A percentile compares a stretch with the other conserved stretches of the same genome.
Evolutionary conservation across 345 rosid species (phyloP).

Genomic region (Rhodamnia argentea): DNA sequence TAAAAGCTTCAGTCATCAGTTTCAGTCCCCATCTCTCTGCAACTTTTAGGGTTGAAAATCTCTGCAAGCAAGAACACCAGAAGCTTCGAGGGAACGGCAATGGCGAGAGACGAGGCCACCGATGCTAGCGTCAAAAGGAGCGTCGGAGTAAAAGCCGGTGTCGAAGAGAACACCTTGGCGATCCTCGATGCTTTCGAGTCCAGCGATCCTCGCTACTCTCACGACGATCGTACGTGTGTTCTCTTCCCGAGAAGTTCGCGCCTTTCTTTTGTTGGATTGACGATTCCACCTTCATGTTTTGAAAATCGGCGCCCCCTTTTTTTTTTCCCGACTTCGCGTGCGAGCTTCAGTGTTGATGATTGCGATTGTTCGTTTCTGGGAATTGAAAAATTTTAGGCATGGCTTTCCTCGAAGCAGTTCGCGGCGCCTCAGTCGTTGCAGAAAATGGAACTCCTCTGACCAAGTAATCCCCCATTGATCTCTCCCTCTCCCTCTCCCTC

Average conservation of each 20-base stretch:
- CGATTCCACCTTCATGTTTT: background rate
- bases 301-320: background rate
- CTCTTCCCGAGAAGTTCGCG: background rate
- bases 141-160: slow-evolving; percentile 17
- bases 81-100: background rate
- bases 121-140: background rate
- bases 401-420: slow-evolving; percentile 75
- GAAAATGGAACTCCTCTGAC: slow-evolving; percentile 50
- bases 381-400: slow-evolving; percentile 24
- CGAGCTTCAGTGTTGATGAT: background rate
- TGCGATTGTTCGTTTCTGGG: background rate
- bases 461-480: slow-evolving; percentile 14
- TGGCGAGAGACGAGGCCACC: background rate
- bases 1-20: background rate
- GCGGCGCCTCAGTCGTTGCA: slow-evolving; percentile 39
- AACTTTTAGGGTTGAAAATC: background rate
- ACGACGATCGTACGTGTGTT: slow-evolving; percentile 47
- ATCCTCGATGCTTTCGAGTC: slow-evolving; percentile 49
- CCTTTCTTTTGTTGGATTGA: background rate
- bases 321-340: background rate
- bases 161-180: slow-evolving; percentile 65
- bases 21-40: background rate
- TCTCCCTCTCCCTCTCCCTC: background rate
- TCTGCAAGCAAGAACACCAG: background rate
- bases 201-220: slow-evolving; percentile 41